These are phyloP conservation scores for Saxophila tyrrhenica DNA, from an alignment of 495 filamentous ascomycete species.

Conservation along the genomic window DNA sequence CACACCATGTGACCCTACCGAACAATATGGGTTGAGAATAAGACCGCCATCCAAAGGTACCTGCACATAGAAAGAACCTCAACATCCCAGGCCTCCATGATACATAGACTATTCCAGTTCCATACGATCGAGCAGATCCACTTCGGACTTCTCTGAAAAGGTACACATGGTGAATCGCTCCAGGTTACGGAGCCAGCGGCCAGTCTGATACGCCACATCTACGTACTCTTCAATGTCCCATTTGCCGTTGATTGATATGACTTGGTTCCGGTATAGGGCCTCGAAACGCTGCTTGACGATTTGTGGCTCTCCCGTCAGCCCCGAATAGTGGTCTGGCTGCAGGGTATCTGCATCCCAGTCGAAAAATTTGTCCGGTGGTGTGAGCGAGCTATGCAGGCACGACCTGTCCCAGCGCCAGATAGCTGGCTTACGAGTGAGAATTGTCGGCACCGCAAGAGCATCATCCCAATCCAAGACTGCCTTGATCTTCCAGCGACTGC, in stretches of 20 bases:
- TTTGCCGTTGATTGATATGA: not conserved
- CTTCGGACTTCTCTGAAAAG: not conserved
- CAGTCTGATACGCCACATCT: not conserved
- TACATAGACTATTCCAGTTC: too few relatives aligned
- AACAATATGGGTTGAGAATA: too few relatives aligned
- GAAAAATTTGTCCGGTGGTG: not conserved
- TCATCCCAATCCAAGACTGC: not conserved
- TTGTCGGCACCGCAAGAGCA: not conserved
- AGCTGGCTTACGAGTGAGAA: not conserved
- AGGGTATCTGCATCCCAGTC: not conserved
- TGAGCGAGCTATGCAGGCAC: not conserved
- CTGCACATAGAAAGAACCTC: too few relatives aligned
- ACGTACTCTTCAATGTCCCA: not conserved
- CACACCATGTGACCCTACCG: too few relatives aligned
- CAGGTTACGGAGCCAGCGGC: not conserved
- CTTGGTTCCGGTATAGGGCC: not conserved
- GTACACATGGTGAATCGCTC: not conserved
- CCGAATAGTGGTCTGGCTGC: not conserved
- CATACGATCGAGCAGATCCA: not conserved
- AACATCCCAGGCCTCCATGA: too few relatives aligned
- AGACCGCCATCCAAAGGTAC: too few relatives aligned
- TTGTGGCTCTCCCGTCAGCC: not conserved
- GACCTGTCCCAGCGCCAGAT: not conserved
- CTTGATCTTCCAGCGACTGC: not conserved
- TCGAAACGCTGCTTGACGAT: not conserved